These are phyloP conservation scores for Phalaenopsis hybrid DNA, from an alignment of 116 monocot species.

Conservation along the genomic window DNA sequence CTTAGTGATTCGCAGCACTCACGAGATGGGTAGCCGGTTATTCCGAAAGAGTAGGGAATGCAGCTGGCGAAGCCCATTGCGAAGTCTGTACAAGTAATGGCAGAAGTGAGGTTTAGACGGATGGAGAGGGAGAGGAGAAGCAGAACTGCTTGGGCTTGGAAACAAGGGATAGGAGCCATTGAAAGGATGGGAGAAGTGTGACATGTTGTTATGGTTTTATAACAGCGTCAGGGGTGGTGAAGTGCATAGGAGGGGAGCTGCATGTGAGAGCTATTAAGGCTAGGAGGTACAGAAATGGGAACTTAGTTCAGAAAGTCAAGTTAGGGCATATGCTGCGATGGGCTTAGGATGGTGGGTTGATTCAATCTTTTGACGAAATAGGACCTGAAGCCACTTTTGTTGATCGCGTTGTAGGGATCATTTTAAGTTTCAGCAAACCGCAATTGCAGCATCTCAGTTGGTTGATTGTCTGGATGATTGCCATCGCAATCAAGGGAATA, in stretches of 20 bases:
- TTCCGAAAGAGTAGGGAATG: neutral
- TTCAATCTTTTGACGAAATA: too few species aligned
- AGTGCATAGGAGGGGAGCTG: too few species aligned
- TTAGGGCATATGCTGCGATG: slow-evolving; percentile 1
- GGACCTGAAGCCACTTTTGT: too few species aligned
- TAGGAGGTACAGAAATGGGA: neutral
- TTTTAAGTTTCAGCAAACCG: too few species aligned
- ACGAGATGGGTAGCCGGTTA: neutral
- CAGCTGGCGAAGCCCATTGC: neutral
- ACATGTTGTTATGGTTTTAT: too few species aligned
- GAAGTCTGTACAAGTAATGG: neutral
- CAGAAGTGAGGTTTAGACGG: neutral
- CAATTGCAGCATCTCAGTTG: too few species aligned
- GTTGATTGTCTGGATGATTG: too few species aligned
- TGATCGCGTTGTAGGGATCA: too few species aligned
- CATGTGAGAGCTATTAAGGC: neutral
- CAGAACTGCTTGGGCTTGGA: neutral
- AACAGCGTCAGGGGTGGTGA: too few species aligned
- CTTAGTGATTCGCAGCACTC: neutral
- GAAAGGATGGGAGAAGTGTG: too few species aligned
- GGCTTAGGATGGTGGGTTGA: neutral
- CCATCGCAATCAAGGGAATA: too few species aligned
- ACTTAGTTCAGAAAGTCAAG: neutral
- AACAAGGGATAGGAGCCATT: too few species aligned
- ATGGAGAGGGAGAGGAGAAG: neutral